These are phyloP conservation scores for Calonectria hongkongensis DNA, from an alignment of 2,329 filamentous ascomycete genomes.

Conservation along the genomic window DNA sequence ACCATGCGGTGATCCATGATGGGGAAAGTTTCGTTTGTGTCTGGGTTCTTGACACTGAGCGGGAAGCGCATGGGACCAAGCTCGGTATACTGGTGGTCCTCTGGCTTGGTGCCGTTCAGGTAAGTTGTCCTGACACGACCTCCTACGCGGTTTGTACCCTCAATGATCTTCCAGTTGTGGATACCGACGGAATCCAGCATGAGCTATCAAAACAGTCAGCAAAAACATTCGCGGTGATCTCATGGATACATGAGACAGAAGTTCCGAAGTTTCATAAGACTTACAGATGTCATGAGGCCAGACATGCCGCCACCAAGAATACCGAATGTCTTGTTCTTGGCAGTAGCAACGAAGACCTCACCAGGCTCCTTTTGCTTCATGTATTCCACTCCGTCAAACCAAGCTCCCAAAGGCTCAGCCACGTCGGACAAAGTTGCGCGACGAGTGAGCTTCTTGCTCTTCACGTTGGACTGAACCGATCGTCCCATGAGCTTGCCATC, in stretches of 20 bases:
- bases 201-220: slow-evolving; percentile 40
- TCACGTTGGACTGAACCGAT: slow-evolving; percentile 60
- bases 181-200: slow-evolving; percentile 65
- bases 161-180: slow-evolving; percentile 66
- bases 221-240: neutral
- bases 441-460: slow-evolving; percentile 50
- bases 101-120: slow-evolving; percentile 60
- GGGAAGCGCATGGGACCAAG: slow-evolving; percentile 81
- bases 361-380: slow-evolving; percentile 51
- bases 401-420: slow-evolving; percentile 59
- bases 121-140: slow-evolving; percentile 66
- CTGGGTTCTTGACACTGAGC: slow-evolving; percentile 68
- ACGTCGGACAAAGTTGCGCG: slow-evolving; percentile 82
- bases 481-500: slow-evolving; percentile 60
- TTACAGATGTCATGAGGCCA: slow-evolving; percentile 50
- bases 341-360: slow-evolving; percentile 46
- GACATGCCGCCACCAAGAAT: slow-evolving; percentile 64
- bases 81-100: slow-evolving; percentile 73
- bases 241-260: neutral
- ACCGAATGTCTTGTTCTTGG: slow-evolving; percentile 52
- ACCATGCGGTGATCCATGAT: slow-evolving; percentile 80
- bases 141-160: slow-evolving; percentile 63
- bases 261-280: neutral
- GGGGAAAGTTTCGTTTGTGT: slow-evolving; percentile 71
- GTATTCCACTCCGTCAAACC: slow-evolving; percentile 54